Base-by-base conservation (phyloP, 2,329 filamentous ascomycete genomes). In the Penicillium sp. region DNA sequence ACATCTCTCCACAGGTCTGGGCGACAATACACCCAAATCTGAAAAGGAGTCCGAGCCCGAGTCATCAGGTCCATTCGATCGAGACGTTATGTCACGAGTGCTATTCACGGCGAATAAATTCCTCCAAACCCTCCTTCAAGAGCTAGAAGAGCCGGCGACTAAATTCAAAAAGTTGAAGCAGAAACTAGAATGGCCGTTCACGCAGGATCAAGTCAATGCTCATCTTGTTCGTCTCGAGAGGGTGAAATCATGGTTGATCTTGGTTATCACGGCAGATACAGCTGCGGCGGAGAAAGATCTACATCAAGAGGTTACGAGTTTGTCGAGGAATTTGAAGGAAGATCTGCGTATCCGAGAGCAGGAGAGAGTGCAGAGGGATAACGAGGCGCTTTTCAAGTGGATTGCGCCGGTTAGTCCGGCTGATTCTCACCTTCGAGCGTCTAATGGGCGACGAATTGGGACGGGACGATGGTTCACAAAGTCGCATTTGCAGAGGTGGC, bases 171-270 rank as follows among this genome's bases (percentile, higher is more conserved):
- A 57, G 7, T 44, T 68, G 5, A 69, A 68, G 51, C 65, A 68
- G 44, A 61, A 65, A 30, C 50, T 69, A 3, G 58, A 67, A 58
- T 69, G 67, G 64, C 66, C 66, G 0, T 68, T 69, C 38, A 65
- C 65, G 1, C 59, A 68, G n/a, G 58, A 62, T 15, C 58, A 67
- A 49, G 28, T 64, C 42, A 64, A 51, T 37, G 61, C 28, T 9
- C 64, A 69, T 37, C 62, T 69, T 13, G 26, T 42, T 19, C 53
- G 55, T 13, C 49, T 69, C 19, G 67, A 68, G 57, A 58, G 67
- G 35, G 65, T 69, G 30, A 69, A 69, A 35, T 68, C 67, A 4
- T 69, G 67, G 67, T 61, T 69, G 55, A 67, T 68, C 24, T 56
- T 69, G 40, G 67, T 69, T 28, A 61, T 69, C n/a, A 68, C 55